phyloP scores from a whole-genome alignment of 192 early-diverging fungal species.

The Coemansia sp. region DNA sequence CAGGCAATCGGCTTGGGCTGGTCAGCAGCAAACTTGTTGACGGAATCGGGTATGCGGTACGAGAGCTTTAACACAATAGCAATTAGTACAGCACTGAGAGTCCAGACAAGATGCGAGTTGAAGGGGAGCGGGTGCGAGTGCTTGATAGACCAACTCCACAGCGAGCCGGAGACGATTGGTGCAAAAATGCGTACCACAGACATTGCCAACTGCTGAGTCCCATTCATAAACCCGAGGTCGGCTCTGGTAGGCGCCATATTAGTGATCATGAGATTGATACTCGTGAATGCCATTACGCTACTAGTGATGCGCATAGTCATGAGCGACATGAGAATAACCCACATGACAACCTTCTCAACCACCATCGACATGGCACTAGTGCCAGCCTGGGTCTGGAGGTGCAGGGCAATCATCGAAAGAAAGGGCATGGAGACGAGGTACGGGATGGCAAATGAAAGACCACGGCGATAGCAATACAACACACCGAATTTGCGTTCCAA shows the following conservation, averaged over 20 bases:
- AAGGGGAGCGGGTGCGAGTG: conserved; percentile 40
- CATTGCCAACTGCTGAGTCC: conserved; percentile 38
- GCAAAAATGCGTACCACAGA: conserved; percentile 26
- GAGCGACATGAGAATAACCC: conserved; percentile 25
- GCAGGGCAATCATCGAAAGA: conserved; percentile 7
- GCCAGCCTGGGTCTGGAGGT: not conserved
- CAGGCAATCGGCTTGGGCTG: not conserved
- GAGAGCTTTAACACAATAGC: conserved; percentile 11
- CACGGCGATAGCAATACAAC: conserved; percentile 41
- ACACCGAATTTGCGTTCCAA: conserved; percentile 50
- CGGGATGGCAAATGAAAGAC: conserved; percentile 20
- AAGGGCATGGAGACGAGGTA: conserved; percentile 18
- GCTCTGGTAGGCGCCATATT: conserved; percentile 41
- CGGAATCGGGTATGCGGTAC: conserved; percentile 25
- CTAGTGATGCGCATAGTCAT: conserved; percentile 27
- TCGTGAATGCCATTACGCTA: conserved; percentile 34
- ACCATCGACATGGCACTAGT: not conserved
- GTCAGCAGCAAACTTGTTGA: conserved; percentile 39
- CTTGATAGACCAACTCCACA: conserved; percentile 49
- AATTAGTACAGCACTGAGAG: conserved; percentile 17
- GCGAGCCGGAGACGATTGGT: conserved; percentile 28
- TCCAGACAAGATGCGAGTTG: conserved; percentile 44
- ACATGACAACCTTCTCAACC: conserved; percentile 21
- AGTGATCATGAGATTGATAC: conserved; percentile 37
- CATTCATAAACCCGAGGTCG: conserved; percentile 41